Base-by-base conservation (phyloP, 306 rosid genomes). In the Abrus precatorius region DNA sequence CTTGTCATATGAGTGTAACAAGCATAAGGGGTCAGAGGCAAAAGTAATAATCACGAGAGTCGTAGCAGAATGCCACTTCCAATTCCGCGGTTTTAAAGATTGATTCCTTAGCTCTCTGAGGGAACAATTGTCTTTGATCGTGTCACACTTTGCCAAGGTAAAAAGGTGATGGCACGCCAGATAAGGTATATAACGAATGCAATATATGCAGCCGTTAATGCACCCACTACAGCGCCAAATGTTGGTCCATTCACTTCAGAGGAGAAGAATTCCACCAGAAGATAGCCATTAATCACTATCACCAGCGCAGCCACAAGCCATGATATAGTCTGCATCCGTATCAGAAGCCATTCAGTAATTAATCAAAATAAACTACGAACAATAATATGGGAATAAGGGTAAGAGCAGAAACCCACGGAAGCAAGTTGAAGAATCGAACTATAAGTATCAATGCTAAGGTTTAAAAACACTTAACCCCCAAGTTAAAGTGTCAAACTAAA, bases 301-400 rank as follows among this genome's bases (percentile, higher is more conserved):
- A 96, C 97, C 54, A 96, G 88, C 36, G 78, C 92, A 55, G 98
- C 90, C 87, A 96, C 99, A 49, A 83, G 69, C 98, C 99, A 96
- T 13, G 99, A 84, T 33, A 70, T 56, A 27, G 14, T 79, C 99
- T 95, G 88, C 44, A 83, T 27, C 38, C 77, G 66, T 68, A 43
- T 70, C 69, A 67, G 36, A 85, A 69, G 47, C 29, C 47, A 50
- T 67, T 74, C 11, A 84, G 72, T 57, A 66, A 12, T 60, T 45
- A 72, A 27, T 73, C 6, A 50, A 55, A 74, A 33, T 10, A 69
- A 36, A 56, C 10, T 27, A 67, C 1, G 14, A 61, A 40, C 49
- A 27, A 78, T 10, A 50, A 69, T 48, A 60, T 48, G 60, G 7
- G 50, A 66, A 38, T 28, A 73, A 74, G 53, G 6, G 34, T 50